phyloP scores from a whole-genome alignment of 805 yeast species.

The Lachancea lanzarotensis region DNA sequence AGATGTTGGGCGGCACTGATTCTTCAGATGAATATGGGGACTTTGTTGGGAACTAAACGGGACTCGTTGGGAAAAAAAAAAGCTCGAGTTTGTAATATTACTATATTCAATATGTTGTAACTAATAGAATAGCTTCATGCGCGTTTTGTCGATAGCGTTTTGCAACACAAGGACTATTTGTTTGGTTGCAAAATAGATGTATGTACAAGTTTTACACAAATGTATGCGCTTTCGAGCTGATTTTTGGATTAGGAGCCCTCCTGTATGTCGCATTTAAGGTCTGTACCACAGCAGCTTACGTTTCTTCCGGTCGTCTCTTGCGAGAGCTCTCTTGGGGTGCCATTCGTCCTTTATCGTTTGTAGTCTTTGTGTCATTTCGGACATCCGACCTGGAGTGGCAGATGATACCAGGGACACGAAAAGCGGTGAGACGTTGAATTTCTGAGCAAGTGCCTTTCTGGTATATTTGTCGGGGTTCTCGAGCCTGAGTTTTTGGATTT shows the following conservation, averaged over 20 bases:
- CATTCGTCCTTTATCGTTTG: slow-evolving; percentile 41
- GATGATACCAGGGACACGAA: slow-evolving; percentile 51
- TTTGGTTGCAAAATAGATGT: too few species aligned
- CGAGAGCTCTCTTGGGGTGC: slow-evolving; percentile 41
- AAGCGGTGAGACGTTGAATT: slow-evolving; percentile 46
- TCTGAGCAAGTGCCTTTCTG: slow-evolving; percentile 51
- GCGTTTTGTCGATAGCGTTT: too few species aligned
- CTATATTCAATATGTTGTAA: background rate
- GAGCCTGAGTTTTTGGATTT: slow-evolving; percentile 50
- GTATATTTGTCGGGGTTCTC: slow-evolving; percentile 60
- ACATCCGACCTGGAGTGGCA: slow-evolving; percentile 35
- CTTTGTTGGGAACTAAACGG: slow-evolving; percentile 2
- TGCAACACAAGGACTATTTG: too few species aligned
- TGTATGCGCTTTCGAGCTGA: background rate
- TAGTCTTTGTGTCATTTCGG: slow-evolving; percentile 44
- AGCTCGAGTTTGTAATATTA: slow-evolving; percentile 3
- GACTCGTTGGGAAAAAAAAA: background rate
- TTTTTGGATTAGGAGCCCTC: background rate
- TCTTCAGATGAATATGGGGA: slow-evolving; percentile 7
- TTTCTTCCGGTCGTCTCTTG: slow-evolving; percentile 51
- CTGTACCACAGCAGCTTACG: slow-evolving; percentile 60
- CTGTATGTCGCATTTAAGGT: slow-evolving; percentile 20
- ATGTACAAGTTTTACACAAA: too few species aligned
- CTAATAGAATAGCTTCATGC: background rate
- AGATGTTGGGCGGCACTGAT: slow-evolving; percentile 17